Evolutionary conservation across 2,329 filamentous ascomycete genomes (phyloP).

Genomic region (Fusarium clavum): DNA sequence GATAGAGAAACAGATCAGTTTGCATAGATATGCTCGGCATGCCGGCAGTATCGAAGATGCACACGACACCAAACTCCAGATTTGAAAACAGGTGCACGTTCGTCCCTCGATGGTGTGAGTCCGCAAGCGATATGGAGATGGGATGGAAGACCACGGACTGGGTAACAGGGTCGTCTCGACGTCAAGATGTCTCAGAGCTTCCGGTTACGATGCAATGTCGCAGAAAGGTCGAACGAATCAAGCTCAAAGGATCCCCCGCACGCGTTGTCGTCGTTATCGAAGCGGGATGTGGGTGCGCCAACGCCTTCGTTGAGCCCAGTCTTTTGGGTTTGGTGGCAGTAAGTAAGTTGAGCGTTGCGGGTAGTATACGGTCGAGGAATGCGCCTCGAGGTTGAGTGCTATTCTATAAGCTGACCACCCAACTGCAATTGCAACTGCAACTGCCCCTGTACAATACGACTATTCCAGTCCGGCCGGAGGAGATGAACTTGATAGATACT

Average conservation of each 20-base stretch:
- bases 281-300: slow-evolving; percentile 22
- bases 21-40: slow-evolving; percentile 36
- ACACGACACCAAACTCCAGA: slow-evolving; percentile 20
- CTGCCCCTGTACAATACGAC: slow-evolving; percentile 5
- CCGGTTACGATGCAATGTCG: slow-evolving; percentile 37
- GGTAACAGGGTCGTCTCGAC: slow-evolving; percentile 30
- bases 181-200: slow-evolving; percentile 43
- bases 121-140: slow-evolving; percentile 12
- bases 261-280: slow-evolving; percentile 33
- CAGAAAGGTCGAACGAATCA: slow-evolving; percentile 35
- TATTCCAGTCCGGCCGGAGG: slow-evolving; percentile 10
- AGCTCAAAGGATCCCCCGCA: slow-evolving; percentile 31
- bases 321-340: slow-evolving; percentile 29
- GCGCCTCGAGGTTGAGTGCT: slow-evolving; percentile 7
- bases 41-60: slow-evolving; percentile 27
- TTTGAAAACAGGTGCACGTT: slow-evolving; percentile 27
- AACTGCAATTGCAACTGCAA: background rate
- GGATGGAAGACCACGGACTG: slow-evolving; percentile 20
- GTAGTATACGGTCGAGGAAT: slow-evolving; percentile 21
- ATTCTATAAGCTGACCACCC: background rate
- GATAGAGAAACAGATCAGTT: slow-evolving; percentile 18
- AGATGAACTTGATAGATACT: slow-evolving; percentile 28
- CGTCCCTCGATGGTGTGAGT: slow-evolving; percentile 4
- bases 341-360: slow-evolving; percentile 18
- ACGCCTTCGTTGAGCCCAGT: slow-evolving; percentile 8